Evolutionary conservation across 441 rosid genomes (phyloP).

Genomic region (Viola pubescens): DNA sequence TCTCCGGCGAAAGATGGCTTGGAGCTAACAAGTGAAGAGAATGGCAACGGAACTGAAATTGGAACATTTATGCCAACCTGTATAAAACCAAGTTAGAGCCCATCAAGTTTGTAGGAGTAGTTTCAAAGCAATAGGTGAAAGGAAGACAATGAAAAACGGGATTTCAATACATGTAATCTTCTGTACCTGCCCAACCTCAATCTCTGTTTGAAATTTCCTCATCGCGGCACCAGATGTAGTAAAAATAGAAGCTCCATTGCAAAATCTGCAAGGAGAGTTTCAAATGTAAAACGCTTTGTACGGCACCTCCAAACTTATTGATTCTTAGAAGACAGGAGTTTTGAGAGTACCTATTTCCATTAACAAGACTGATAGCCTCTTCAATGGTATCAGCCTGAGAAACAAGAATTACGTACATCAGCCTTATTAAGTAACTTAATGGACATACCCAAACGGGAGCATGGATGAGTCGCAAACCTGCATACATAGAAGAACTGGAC

Average conservation of each 20-base stretch:
- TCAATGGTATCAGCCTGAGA: conserved; percentile 64
- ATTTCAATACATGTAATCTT: conserved; percentile 3
- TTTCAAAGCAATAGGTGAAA: no score
- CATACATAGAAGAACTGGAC: conserved; percentile 93
- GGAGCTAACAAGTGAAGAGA: conserved; percentile 67
- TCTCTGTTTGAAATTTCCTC: conserved; percentile 77
- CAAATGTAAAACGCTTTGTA: neutral
- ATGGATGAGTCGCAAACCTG: conserved; percentile 35
- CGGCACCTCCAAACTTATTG: neutral
- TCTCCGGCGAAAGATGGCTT: conserved; percentile 89
- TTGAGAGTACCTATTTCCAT: conserved; percentile 56
- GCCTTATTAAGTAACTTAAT: no score
- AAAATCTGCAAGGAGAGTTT: conserved; percentile 36
- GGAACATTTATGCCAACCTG: conserved; percentile 93
- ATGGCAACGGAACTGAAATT: conserved; percentile 74
- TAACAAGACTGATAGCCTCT: conserved; percentile 70
- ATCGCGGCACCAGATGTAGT: conserved; percentile 76
- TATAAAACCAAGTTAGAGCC: neutral
- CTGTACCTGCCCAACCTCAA: conserved; percentile 79
- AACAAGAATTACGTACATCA: neutral
- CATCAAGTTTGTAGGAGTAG: neutral
- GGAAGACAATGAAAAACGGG: no score
- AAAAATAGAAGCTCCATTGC: conserved; percentile 79
- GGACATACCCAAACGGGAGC: conserved; percentile 4
- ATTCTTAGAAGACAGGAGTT: conserved; percentile 5